A percentile compares a stretch with the other conserved stretches of the same genome.
These are phyloP conservation scores for Tephrocybe sp. DNA, from an alignment of 768 basidiomycete genomes.

Conservation along the genomic window DNA sequence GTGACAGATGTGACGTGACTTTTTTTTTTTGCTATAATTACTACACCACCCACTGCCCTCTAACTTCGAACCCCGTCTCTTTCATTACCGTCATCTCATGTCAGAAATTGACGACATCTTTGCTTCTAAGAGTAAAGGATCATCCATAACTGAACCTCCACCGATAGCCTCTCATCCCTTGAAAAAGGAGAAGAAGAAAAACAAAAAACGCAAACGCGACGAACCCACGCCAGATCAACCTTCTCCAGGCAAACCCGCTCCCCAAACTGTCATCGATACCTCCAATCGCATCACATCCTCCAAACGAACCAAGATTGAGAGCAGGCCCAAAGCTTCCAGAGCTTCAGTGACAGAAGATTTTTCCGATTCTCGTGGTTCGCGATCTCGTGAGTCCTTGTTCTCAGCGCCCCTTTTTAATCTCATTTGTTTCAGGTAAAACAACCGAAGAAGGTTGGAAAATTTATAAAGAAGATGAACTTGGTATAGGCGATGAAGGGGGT, in stretches of 20 bases:
- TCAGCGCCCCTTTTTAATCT: conserved; percentile 1
- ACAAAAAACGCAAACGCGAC: conserved; percentile 32
- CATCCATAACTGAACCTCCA: conserved; percentile 18
- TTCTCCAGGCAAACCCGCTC: conserved; percentile 29
- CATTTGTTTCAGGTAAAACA: conserved; percentile 51
- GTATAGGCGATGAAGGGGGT: conserved; percentile 64
- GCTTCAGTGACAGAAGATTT: conserved; percentile 38
- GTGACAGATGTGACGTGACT: conserved; percentile 12
- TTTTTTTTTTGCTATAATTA: neutral
- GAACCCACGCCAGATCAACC: conserved; percentile 12
- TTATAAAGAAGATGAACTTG: conserved; percentile 82
- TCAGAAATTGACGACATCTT: conserved; percentile 90
- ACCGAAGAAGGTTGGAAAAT: conserved; percentile 80
- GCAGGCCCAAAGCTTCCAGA: conserved; percentile 4
- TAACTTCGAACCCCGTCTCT: too few relatives aligned
- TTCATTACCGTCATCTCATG: conserved; percentile 26
- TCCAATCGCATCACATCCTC: conserved; percentile 35
- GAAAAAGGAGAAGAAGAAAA: conserved; percentile 49
- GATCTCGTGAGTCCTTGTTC: conserved; percentile 52
- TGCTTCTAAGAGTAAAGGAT: conserved; percentile 46
- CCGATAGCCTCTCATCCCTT: conserved; percentile 31
- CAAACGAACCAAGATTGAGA: conserved; percentile 37
- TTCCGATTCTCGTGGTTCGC: conserved; percentile 71
- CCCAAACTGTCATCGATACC: conserved; percentile 68
- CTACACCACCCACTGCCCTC: neutral